Base-by-base conservation (phyloP, 176 grass and related monocot species). In the Raddia distichophylla region DNA sequence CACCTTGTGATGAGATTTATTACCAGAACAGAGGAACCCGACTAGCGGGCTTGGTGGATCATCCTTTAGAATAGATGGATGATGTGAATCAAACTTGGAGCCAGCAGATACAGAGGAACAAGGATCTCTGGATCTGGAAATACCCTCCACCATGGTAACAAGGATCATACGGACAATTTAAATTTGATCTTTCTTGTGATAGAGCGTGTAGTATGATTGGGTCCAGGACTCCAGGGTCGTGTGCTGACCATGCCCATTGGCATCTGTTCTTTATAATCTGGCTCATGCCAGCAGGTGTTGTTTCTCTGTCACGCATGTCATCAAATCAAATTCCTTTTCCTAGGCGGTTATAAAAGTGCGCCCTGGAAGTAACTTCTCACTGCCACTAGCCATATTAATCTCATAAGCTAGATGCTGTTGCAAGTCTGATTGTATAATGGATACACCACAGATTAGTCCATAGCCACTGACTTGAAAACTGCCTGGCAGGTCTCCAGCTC, bases 381-480 rank as follows among this genome's bases (percentile, higher is more conserved):
- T 89, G 35, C 79, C 80, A 77, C 54, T 96, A 76, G 97, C 93
- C 43, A 93, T 91, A 84, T 99, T 93, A 55, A 99, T 96, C 84
- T 99, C 97, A 87, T 78, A 99, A 67, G 93, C 91, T 55, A 99
- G 85, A 42, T 93, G 89, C 83, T 99, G 93, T 76, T 99, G 97
- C 85, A 99, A 80, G 70, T 99, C 93, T 5, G 90, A 70, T 58
- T 98, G 95, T 50, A 86, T 33, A 73, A 80, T 88, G 69, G 84
- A 86, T 66, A 86, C 44, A 73, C 89, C 97, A 96, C 71, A 96
- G 13, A 83, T 89, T 89, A 71, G 80, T 83, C 63, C 94, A 92
- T 64, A 92, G 88, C 97, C 97, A 99, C 60, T 99, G 93, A 67
- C 93, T 94, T 50, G 93, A 87, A 85, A 96, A 78, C 63, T 90